These are phyloP conservation scores for Chrysophaeum taylorii DNA, from an alignment of 352 stramenopile species.

Conservation along the genomic window DNA sequence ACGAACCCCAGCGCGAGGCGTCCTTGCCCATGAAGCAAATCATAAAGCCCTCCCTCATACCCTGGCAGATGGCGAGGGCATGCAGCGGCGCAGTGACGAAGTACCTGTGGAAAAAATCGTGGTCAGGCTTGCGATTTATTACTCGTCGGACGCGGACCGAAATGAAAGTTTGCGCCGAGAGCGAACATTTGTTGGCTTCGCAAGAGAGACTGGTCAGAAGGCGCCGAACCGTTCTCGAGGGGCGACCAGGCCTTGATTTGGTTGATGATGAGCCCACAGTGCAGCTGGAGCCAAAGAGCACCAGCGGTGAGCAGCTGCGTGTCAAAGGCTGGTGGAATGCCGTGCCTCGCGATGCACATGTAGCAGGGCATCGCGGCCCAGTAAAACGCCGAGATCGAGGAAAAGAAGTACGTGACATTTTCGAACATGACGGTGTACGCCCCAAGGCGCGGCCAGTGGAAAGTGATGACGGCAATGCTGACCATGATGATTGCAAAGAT, in stretches of 20 bases:
- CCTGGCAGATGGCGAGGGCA: background rate
- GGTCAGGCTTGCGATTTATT: too few relatives aligned
- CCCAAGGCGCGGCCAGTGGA: background rate
- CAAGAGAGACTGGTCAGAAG: background rate
- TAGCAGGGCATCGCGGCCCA: background rate
- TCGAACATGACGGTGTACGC: constrained; percentile 10
- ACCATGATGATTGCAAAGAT: background rate
- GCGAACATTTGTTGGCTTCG: constrained; percentile 8
- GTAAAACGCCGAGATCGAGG: background rate
- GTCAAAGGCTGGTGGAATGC: background rate
- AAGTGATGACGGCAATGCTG: background rate
- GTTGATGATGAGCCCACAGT: background rate
- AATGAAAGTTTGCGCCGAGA: too few relatives aligned
- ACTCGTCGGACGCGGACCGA: too few relatives aligned
- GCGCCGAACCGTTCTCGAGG: background rate
- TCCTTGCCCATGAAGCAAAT: background rate
- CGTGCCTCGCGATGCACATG: background rate
- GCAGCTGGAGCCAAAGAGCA: background rate
- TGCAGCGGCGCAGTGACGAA: constrained; percentile 12
- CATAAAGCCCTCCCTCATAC: background rate
- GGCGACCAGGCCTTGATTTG: constrained; percentile 5
- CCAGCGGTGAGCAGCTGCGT: background rate
- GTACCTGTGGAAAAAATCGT: too few relatives aligned
- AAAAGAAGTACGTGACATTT: constrained; percentile 13
- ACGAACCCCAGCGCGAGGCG: background rate